These are phyloP conservation scores for Auricularia sp. DNA, from an alignment of 768 basidiomycete genomes.

Conservation along the genomic window DNA sequence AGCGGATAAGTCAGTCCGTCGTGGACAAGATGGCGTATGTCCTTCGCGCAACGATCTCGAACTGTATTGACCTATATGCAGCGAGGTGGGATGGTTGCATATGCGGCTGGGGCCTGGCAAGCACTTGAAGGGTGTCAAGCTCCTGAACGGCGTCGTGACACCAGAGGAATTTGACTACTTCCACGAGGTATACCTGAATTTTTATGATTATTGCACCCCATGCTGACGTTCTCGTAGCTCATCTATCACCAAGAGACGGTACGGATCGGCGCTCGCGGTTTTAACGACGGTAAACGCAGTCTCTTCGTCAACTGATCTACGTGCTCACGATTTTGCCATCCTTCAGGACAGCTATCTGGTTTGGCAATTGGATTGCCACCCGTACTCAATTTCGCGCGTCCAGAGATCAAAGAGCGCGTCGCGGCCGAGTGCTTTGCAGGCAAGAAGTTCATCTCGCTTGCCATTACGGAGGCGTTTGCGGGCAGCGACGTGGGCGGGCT, in stretches of 20 bases:
- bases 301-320: slow-evolving; percentile 25
- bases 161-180: slow-evolving; percentile 44
- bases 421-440: slow-evolving; percentile 59
- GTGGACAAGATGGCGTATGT: slow-evolving; percentile 76
- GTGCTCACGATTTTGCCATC: not conserved
- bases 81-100: slow-evolving; percentile 67
- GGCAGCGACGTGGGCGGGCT: slow-evolving; percentile 78
- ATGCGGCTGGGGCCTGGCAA: slow-evolving; percentile 91
- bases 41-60: not conserved
- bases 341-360: slow-evolving; percentile 14
- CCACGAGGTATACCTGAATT: not conserved
- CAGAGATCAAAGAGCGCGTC: slow-evolving; percentile 63
- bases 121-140: slow-evolving; percentile 65
- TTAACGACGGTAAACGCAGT: slow-evolving; percentile 77
- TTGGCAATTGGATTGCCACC: slow-evolving; percentile 81
- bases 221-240: slow-evolving; percentile 30
- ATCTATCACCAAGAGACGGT: slow-evolving; percentile 76
- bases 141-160: slow-evolving; percentile 67
- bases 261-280: slow-evolving; percentile 76
- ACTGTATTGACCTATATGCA: slow-evolving; percentile 20
- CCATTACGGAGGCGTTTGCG: slow-evolving; percentile 91
- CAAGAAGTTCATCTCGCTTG: slow-evolving; percentile 79
- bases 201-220: not conserved
- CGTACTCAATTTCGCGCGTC: slow-evolving; percentile 71
- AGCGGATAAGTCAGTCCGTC: slow-evolving; percentile 74